These are phyloP conservation scores for Hypomontagnella submonticulosa DNA, from an alignment of 495 filamentous ascomycete genomes.

Conservation along the genomic window DNA sequence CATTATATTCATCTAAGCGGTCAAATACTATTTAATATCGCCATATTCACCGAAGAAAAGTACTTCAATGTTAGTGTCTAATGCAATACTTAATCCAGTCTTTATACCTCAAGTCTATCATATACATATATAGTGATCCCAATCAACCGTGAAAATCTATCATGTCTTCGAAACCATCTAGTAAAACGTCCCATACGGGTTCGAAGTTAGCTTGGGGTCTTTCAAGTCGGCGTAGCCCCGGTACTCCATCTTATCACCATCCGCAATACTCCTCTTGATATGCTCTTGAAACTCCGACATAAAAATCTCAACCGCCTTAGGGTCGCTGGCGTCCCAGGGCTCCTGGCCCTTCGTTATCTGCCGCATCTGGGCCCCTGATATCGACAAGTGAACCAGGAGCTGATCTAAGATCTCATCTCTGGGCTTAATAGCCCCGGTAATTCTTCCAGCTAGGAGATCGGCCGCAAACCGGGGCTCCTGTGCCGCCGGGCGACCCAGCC, in stretches of 20 bases:
- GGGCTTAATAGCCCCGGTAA: conserved; percentile 60
- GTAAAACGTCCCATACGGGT: conserved; percentile 27
- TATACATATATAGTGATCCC: neutral
- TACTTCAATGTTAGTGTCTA: too few species aligned
- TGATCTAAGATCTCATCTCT: conserved; percentile 57
- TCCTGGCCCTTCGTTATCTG: conserved; percentile 63
- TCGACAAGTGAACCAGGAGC: conserved; percentile 57
- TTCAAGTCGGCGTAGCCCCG: conserved; percentile 9
- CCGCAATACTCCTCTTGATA: conserved; percentile 30
- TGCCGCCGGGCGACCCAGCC: conserved; percentile 59
- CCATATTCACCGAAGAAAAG: too few species aligned
- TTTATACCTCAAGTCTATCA: neutral
- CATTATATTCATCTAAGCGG: too few species aligned
- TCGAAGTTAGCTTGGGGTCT: conserved; percentile 6
- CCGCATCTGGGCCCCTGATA: conserved; percentile 61
- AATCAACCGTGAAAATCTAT: neutral
- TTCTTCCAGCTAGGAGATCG: conserved; percentile 61
- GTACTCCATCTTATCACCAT: conserved; percentile 36
- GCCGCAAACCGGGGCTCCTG: conserved; percentile 55
- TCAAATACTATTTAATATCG: too few species aligned
- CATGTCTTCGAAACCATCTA: conserved; percentile 1
- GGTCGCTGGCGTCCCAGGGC: conserved; percentile 61
- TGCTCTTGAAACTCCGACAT: conserved; percentile 34
- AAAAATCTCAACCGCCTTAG: conserved; percentile 51
- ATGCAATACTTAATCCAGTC: too few species aligned